Evolutionary conservation across 169 alveolate genomes (phyloP).

Genomic region (Cryptosporidium bovis): DNA sequence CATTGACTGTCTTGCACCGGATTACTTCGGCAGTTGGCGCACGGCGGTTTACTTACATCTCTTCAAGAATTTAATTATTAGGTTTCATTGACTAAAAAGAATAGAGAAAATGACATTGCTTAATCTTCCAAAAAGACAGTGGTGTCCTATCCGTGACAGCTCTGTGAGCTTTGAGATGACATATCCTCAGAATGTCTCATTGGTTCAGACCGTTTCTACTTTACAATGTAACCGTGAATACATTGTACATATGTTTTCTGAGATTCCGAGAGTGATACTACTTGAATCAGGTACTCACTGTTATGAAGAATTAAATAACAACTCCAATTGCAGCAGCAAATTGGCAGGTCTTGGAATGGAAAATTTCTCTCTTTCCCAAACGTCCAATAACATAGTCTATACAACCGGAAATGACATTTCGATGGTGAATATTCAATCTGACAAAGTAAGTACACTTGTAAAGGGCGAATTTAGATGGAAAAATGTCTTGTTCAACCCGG

Average conservation of each 20-base stretch:
- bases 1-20: conserved; percentile 87
- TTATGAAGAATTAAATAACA: conserved; percentile 43
- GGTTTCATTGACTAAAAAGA: conserved; percentile 1
- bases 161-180: conserved; percentile 24
- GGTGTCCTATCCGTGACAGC: conserved; percentile 26
- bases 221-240: conserved; percentile 65
- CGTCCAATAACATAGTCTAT: conserved; percentile 46
- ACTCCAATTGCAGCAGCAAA: conserved; percentile 59
- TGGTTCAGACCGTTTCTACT: conserved; percentile 25
- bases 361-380: conserved; percentile 39
- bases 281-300: conserved; percentile 36
- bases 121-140: conserved; percentile 18
- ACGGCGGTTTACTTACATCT: not conserved
- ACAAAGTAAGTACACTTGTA: conserved; percentile 6
- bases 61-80: not conserved
- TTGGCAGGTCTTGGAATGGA: conserved; percentile 59
- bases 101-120: conserved; percentile 26
- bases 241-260: conserved; percentile 66
- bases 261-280: conserved; percentile 56
- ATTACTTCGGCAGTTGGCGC: no score
- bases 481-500: conserved; percentile 32
- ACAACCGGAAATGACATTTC: conserved; percentile 40
- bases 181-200: conserved; percentile 23
- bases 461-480: conserved; percentile 30
- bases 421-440: conserved; percentile 49